These are phyloP conservation scores for Mesembryanthemum crystallinum DNA, from an alignment of 148 eudicot genomes.

Conservation along the genomic window DNA sequence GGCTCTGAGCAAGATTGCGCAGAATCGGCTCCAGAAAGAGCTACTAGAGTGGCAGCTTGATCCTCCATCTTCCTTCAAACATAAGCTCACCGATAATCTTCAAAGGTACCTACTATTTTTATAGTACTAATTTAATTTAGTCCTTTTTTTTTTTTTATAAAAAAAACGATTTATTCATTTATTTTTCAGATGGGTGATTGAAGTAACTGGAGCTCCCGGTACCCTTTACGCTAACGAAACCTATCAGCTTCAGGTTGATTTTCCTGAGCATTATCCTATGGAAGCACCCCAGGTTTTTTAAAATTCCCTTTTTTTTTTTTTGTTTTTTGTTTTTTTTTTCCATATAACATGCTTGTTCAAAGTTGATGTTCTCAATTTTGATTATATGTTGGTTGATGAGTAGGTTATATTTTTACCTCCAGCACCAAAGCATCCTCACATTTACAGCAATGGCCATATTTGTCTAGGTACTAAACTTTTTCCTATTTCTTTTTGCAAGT, in stretches of 20 bases:
- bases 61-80: constrained; percentile 48
- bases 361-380: neutral
- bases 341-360: no score
- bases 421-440: constrained; percentile 51
- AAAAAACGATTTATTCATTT: neutral
- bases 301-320: neutral
- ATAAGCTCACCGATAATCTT: constrained; percentile 50
- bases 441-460: constrained; percentile 58
- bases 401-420: constrained; percentile 53
- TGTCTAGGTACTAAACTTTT: constrained; percentile 66
- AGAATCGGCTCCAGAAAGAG: constrained; percentile 49
- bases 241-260: constrained; percentile 55
- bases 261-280: constrained; percentile 69
- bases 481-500: no score
- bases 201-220: constrained; percentile 55
- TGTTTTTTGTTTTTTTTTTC: neutral
- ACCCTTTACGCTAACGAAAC: constrained; percentile 47
- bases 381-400: neutral
- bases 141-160: neutral
- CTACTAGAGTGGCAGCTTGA: constrained; percentile 48
- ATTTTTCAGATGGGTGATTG: constrained; percentile 42
- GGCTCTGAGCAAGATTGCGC: constrained; percentile 54
- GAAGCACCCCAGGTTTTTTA: constrained; percentile 53
- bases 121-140: neutral
- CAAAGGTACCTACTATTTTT: constrained; percentile 37